Percentiles rank a stretch among this genome's conserved stretches.
These are phyloP conservation scores for Fusarium nisikadoi DNA, from an alignment of 2,329 filamentous ascomycete species.

Conservation along the genomic window DNA sequence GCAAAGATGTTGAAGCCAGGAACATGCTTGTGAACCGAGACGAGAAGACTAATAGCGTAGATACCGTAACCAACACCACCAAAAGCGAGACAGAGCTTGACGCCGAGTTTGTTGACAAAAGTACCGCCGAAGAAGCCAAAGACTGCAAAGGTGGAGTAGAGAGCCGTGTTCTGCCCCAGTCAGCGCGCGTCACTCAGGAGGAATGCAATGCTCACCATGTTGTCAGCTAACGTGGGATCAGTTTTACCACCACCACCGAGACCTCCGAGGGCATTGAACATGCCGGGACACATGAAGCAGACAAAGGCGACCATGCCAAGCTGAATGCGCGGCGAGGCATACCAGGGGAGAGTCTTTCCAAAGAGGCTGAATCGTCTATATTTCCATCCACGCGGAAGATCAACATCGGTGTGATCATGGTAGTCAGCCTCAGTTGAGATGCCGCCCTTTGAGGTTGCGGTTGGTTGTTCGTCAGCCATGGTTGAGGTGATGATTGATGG, in stretches of 20 bases:
- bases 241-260: constrained; percentile 68
- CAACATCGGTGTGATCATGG: constrained; percentile 6
- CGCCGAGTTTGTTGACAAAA: constrained; percentile 78
- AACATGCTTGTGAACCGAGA: constrained; percentile 71
- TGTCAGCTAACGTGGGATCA: constrained; percentile 57
- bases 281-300: constrained; percentile 73
- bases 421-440: constrained; percentile 23
- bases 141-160: constrained; percentile 76
- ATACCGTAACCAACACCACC: constrained; percentile 81
- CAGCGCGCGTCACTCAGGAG: background rate
- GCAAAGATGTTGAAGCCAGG: constrained; percentile 67
- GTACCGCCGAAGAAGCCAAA: constrained; percentile 78
- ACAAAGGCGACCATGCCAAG: constrained; percentile 71
- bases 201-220: constrained; percentile 41
- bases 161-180: constrained; percentile 59
- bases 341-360: constrained; percentile 59
- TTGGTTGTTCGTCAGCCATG: constrained; percentile 24
- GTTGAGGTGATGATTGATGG: background rate
- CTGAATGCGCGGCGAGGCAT: constrained; percentile 78
- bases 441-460: constrained; percentile 7
- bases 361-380: constrained; percentile 36
- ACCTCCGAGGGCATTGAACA: constrained; percentile 76
- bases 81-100: constrained; percentile 73
- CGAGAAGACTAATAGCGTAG: constrained; percentile 73
- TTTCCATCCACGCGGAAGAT: constrained; percentile 39